Evolutionary conservation across 331 rosid species (phyloP).

Genomic region (Pyracantha coccinea): DNA sequence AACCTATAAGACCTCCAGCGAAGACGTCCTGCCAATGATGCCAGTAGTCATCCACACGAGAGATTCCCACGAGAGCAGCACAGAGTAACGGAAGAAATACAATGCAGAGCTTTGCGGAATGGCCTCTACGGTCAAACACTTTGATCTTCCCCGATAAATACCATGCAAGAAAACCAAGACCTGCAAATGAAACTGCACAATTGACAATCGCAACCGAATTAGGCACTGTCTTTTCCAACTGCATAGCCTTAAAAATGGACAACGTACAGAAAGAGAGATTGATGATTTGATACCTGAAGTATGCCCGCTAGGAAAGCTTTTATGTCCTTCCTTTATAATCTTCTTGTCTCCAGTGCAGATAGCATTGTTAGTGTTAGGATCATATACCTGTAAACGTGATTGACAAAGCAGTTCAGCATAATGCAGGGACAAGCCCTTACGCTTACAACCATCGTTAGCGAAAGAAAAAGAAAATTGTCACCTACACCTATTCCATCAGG

Average conservation of each 20-base stretch:
- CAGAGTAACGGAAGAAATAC: constrained; percentile 11
- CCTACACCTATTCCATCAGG: constrained; percentile 15
- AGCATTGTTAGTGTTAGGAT: background rate
- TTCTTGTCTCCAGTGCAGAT: background rate
- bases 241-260: background rate
- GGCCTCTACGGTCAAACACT: constrained; percentile 17
- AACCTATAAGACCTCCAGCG: constrained; percentile 11
- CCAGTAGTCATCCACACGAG: constrained; percentile 19
- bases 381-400: background rate
- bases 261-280: background rate
- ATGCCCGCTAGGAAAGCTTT: constrained; percentile 23
- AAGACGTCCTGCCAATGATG: constrained; percentile 20
- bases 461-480: background rate
- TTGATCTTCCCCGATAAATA: constrained; percentile 12
- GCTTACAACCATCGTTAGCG: background rate
- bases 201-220: background rate
- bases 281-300: constrained; percentile 1
- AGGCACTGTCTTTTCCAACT: background rate
- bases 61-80: constrained; percentile 9
- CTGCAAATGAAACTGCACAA: constrained; percentile 17
- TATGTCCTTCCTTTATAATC: constrained; percentile 14
- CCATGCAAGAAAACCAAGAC: constrained; percentile 19
- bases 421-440: background rate
- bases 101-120: constrained; percentile 13
- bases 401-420: background rate